A percentile compares a stretch with the other conserved stretches of the same genome.
phyloP scores from a whole-genome alignment of 2,329 filamentous ascomycete genomes.

The Pseudogymnoascus sp. region DNA sequence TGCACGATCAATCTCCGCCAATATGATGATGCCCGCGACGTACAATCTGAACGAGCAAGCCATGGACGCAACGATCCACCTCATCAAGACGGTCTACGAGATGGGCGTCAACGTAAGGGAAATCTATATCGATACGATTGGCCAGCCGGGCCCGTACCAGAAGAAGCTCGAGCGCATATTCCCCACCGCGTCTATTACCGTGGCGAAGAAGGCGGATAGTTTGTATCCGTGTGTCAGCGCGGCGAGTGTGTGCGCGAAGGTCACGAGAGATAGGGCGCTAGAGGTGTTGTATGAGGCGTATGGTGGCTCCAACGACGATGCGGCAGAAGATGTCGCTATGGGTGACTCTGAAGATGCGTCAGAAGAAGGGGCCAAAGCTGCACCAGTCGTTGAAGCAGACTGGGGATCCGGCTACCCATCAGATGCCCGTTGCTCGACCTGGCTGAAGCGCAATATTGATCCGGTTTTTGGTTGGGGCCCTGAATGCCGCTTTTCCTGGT shows the following conservation, averaged over 20 bases:
- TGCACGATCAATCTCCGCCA: conserved; percentile 40
- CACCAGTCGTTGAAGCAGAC: conserved; percentile 32
- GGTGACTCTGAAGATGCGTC: not conserved
- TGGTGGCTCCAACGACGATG: conserved; percentile 22
- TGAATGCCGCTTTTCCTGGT: conserved; percentile 93
- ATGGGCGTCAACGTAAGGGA: conserved; percentile 75
- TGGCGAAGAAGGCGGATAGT: conserved; percentile 86
- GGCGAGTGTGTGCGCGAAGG: conserved; percentile 90
- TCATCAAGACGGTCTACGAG: conserved; percentile 70
- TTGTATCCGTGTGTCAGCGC: conserved; percentile 89
- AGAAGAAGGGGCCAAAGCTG: conserved; percentile 27
- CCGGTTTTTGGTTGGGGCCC: conserved; percentile 90
- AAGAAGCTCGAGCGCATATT: conserved; percentile 76
- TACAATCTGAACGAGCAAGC: conserved; percentile 97
- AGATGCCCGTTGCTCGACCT: conserved; percentile 69
- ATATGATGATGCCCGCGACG: conserved; percentile 33
- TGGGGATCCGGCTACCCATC: conserved; percentile 96
- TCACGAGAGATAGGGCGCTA: conserved; percentile 83
- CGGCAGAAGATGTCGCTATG: conserved; percentile 22
- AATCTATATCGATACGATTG: conserved; percentile 93
- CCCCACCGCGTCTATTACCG: conserved; percentile 64
- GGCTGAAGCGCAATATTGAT: conserved; percentile 83
- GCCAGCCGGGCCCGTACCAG: conserved; percentile 75
- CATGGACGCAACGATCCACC: conserved; percentile 77
- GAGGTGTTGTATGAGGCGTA: conserved; percentile 64